phyloP scores from a whole-genome alignment of 768 basidiomycete genomes.

The Pleurotus ostreatus region DNA sequence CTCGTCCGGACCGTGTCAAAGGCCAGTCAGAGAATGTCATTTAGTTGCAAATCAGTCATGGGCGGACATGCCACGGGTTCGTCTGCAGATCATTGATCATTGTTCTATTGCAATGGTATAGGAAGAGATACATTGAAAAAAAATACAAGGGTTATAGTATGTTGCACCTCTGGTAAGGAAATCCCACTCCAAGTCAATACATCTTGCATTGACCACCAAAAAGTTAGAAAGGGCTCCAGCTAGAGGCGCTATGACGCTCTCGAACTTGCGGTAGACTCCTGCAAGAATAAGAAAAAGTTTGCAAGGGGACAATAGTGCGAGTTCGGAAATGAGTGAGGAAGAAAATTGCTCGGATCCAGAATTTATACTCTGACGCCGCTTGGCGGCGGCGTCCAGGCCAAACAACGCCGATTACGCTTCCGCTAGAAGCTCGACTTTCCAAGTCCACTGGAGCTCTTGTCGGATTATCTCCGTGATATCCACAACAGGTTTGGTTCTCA shows the following conservation, averaged over 20 bases:
- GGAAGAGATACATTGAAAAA: neutral
- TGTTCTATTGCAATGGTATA: neutral
- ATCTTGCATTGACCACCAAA: neutral
- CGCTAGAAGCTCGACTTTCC: neutral
- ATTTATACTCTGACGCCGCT: too few species aligned
- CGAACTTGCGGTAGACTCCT: conserved; percentile 6
- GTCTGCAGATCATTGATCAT: neutral
- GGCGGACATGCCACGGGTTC: neutral
- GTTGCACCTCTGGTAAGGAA: conserved; percentile 6
- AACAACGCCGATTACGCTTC: neutral
- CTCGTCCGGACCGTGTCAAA: too few species aligned
- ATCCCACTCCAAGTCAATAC: conserved; percentile 5
- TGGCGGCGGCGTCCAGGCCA: too few species aligned
- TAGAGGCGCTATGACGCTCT: conserved; percentile 2
- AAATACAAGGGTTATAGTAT: neutral
- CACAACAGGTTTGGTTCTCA: too few species aligned
- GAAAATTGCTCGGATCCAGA: neutral
- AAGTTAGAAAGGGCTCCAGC: conserved; percentile 2
- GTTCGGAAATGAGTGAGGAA: conserved; percentile 3
- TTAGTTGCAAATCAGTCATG: too few species aligned
- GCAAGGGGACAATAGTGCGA: conserved; percentile 7
- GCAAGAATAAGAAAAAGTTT: conserved; percentile 2
- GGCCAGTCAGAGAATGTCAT: too few species aligned
- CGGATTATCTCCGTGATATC: too few species aligned
- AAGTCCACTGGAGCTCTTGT: neutral